Base-by-base conservation (phyloP, 2,329 filamentous ascomycete species). In the Corynespora cassiicola region DNA sequence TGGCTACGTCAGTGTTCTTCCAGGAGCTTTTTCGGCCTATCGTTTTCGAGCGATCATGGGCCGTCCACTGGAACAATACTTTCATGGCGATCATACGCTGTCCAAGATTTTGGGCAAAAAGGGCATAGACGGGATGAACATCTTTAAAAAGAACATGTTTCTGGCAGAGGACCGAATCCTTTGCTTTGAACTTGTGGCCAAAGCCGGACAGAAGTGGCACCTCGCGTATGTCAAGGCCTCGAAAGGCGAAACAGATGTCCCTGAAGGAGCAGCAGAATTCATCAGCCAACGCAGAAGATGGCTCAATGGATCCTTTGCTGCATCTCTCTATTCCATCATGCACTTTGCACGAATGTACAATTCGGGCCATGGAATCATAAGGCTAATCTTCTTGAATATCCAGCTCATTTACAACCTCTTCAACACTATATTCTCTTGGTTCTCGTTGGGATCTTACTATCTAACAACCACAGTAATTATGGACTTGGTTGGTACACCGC, bases 111-210 rank as follows among this genome's bases (percentile, higher is more conserved):
- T 96, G 36, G 91, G 90, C 52, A 95, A 95, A 76, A 96, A 97
- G 80, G 92, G 92, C 81, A 96, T 97, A 56, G 92, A 97, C 66
- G 92, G 91, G 56, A 96, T 96, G 92, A 96, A 96, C 75, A 96
- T 97, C 69, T 96, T 97, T 87, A 96, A 96, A 78, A 96, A 96
- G 84, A 97, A 97, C 82, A 96, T 97, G 92, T 97, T 96, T 80
- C 91, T 97, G 82, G 92, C 92, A 72, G 91, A 97, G 75, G 91
- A 97, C 84, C 90, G 91, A 82, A 97, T 97, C 75, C 81, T 97
- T 31, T 97, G 92, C 78, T 97, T 96, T 79, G 92, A 97, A 18
- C 32, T 41, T 20, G 38, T 41, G 10, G 38, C 38, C 7, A 41
- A 41, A 10, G 32, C 38, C 6, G 31, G 38, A 3, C 11, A 27